Percentiles rank a stretch among this genome's conserved stretches.
phyloP scores from a whole-genome alignment of 768 basidiomycete species.

The Macrolepiota dolichaula region DNA sequence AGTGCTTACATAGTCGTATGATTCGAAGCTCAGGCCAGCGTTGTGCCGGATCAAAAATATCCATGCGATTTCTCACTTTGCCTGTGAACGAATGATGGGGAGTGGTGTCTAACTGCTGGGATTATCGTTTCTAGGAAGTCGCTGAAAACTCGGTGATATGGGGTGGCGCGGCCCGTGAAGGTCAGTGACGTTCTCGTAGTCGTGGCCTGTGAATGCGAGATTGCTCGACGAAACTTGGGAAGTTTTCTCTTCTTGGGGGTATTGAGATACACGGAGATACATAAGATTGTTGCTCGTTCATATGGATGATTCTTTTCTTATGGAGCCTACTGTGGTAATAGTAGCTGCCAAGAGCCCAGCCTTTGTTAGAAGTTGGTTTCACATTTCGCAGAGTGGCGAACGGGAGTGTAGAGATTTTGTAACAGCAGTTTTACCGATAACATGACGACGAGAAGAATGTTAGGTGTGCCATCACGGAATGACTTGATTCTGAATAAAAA shows the following conservation, averaged over 20 bases:
- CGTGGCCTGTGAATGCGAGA: neutral
- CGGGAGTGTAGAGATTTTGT: neutral
- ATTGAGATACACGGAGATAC: neutral
- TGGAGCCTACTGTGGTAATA: neutral
- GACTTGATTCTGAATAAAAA: neutral
- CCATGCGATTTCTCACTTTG: neutral
- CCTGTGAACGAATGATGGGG: slow-evolving; percentile 2
- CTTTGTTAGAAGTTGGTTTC: neutral
- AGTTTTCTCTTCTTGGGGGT: neutral
- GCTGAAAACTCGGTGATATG: slow-evolving; percentile 8
- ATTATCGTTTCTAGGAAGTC: neutral
- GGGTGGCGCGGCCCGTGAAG: neutral
- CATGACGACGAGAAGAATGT: neutral
- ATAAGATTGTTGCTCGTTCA: neutral
- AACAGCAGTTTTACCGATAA: neutral
- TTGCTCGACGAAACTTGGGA: neutral
- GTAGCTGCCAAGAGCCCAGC: no score
- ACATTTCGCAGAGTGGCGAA: neutral
- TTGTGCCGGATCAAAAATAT: slow-evolving; percentile 12
- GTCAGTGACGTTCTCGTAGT: neutral
- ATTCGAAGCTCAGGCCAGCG: neutral
- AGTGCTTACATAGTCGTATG: neutral
- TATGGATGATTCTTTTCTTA: neutral
- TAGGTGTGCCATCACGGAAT: neutral
- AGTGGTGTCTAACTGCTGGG: neutral